phyloP scores from a whole-genome alignment of 202 grass and related monocot genomes.

The Zoysia matrella region DNA sequence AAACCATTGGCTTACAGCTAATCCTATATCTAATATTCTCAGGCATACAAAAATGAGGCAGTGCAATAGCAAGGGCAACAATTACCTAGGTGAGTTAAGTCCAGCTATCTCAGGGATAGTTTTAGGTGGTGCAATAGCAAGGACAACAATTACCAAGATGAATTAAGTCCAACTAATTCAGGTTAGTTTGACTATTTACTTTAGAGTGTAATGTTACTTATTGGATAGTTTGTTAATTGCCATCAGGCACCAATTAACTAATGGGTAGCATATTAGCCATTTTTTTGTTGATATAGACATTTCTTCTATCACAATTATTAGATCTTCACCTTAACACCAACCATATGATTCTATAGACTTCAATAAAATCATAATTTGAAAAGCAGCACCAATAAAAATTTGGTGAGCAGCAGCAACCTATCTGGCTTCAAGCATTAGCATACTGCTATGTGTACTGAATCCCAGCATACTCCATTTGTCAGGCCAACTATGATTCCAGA shows the following conservation, averaged over 20 bases:
- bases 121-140: not conserved
- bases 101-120: not conserved
- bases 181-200: not conserved
- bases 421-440: not conserved
- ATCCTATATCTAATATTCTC: constrained; percentile 30
- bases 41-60: not conserved
- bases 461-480: constrained; percentile 4
- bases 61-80: constrained; percentile 1
- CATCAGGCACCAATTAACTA: not conserved
- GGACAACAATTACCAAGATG: constrained; percentile 6
- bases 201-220: not conserved
- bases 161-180: not conserved
- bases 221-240: not conserved
- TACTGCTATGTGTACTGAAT: constrained; percentile 13
- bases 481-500: constrained; percentile 1
- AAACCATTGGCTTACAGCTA: not conserved
- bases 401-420: constrained; percentile 16
- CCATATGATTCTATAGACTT: constrained; percentile 35
- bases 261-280: constrained; percentile 23
- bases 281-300: constrained; percentile 26
- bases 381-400: not conserved
- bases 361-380: constrained; percentile 21
- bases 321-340: constrained; percentile 28
- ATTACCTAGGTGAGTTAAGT: constrained; percentile 13
- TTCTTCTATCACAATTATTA: constrained; percentile 2